These are phyloP conservation scores for Dalbergia cochinchinensis DNA, from an alignment of 306 rosid species.

Conservation along the genomic window DNA sequence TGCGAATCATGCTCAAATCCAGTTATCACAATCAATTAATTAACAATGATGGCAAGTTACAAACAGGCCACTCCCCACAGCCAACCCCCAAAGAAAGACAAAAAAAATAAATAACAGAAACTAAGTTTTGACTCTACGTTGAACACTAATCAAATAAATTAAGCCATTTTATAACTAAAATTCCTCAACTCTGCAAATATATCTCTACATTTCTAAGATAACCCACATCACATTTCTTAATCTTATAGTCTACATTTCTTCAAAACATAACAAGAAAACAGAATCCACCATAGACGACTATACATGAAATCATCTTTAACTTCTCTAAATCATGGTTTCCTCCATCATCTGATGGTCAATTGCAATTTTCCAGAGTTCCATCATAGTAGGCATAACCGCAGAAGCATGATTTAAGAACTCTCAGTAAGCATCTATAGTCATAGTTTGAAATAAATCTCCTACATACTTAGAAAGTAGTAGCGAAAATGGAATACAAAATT, in stretches of 20 bases:
- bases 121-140: too few relatives aligned
- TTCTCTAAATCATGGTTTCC: constrained; percentile 10
- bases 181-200: too few relatives aligned
- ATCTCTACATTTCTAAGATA: too few relatives aligned
- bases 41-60: not conserved
- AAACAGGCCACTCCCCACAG: too few relatives aligned
- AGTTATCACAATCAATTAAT: not conserved
- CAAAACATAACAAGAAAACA: not conserved
- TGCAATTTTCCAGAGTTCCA: not conserved
- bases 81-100: too few relatives aligned
- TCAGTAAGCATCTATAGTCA: constrained; percentile 17
- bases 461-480: not conserved
- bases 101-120: too few relatives aligned
- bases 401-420: constrained; percentile 4
- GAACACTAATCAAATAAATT: too few relatives aligned
- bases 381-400: not conserved
- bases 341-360: not conserved
- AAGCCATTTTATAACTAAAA: too few relatives aligned
- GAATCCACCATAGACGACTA: not conserved
- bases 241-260: too few relatives aligned
- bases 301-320: not conserved
- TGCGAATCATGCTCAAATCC: not conserved
- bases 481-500: not conserved
- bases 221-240: too few relatives aligned
- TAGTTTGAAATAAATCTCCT: constrained; percentile 15